Evolutionary conservation across 169 alveolate genomes (phyloP), one percentile per base, ranked within the genome.

Genomic region (Babesia caballi): DNA sequence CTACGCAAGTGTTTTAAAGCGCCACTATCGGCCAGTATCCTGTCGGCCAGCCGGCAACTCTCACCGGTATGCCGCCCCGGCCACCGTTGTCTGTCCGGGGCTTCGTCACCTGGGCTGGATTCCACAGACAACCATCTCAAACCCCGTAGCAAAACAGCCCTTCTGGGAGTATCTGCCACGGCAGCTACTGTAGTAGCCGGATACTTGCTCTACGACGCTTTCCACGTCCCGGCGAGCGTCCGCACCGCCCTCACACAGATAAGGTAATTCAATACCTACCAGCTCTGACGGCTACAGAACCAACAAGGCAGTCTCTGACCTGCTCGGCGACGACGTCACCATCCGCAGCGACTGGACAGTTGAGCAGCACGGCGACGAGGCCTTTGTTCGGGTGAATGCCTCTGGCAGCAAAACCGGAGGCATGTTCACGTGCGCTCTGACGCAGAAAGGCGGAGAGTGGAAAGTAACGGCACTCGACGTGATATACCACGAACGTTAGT

Each of bases 291-390:
- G 8, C 30, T 63, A 25, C 73, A 63, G 73, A 30, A 3, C 19
- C 51, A 47, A 49, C 61, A 44, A 63, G 33, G 54, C 27, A 0
- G 52, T 49, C 6, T n/a, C 15, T 2, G 60, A 63, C 30, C 2
- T 35, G 17, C 46, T 63, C 12, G 73, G 73, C 21, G 63, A 44
- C 21, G 23, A 41, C n/a, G 46, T 63, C 1, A 30, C 30, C 3
- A 21, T 46, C 28, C 42, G 73, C n/a, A 63, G 73, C 60, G 73
- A 63, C 25, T 63, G 73, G 73, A 63, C 40, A 4, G 60, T 63
- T 36, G 53, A 63, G 47, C 49, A 63, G 6, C 47, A 28, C 23
- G 73, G 60, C 51, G 35, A 63, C 36, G 33, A 41, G 6, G 58
- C 60, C 1, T 14, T 47, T 1, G 73, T 63, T 14, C 36, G 50